Evolutionary conservation across 257 asterid genomes (phyloP).

Genomic region (Ballota nigra): DNA sequence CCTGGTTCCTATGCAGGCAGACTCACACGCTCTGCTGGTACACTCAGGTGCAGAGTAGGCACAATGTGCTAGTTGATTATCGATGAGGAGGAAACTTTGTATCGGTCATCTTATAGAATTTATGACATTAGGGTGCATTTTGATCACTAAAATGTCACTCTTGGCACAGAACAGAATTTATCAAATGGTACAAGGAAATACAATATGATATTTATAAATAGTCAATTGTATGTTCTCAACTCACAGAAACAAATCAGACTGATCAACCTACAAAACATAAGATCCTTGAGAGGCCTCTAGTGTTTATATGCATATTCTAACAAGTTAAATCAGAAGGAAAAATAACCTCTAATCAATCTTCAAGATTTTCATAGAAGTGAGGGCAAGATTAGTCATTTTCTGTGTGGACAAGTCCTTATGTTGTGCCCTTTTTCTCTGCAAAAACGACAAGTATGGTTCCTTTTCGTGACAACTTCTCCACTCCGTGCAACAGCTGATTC

Average conservation of each 20-base stretch:
- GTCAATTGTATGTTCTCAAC: background rate
- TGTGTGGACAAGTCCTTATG: conserved; percentile 52
- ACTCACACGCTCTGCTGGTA: conserved; percentile 66
- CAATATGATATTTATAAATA: background rate
- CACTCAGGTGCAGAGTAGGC: conserved; percentile 48
- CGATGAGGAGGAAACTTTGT: background rate
- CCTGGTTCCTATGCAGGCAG: conserved; percentile 64
- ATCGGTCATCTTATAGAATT: background rate
- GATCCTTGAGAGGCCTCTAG: background rate
- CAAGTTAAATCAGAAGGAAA: background rate
- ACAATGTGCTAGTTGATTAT: conserved; percentile 28
- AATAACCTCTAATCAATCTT: conserved; percentile 17
- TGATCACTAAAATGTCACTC: background rate
- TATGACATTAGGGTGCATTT: background rate
- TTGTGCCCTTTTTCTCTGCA: conserved; percentile 59
- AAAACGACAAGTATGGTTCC: conserved; percentile 41
- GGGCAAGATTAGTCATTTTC: conserved; percentile 18
- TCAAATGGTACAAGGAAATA: background rate
- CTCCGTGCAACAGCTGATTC: conserved; percentile 23
- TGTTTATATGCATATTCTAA: background rate
- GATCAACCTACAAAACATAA: background rate
- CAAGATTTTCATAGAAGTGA: conserved; percentile 10
- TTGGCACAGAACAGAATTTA: background rate
- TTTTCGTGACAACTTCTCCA: conserved; percentile 23
- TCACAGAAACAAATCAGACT: background rate